phyloP scores from a whole-genome alignment of 306 rosid genomes.

The Parietaria judaica region DNA sequence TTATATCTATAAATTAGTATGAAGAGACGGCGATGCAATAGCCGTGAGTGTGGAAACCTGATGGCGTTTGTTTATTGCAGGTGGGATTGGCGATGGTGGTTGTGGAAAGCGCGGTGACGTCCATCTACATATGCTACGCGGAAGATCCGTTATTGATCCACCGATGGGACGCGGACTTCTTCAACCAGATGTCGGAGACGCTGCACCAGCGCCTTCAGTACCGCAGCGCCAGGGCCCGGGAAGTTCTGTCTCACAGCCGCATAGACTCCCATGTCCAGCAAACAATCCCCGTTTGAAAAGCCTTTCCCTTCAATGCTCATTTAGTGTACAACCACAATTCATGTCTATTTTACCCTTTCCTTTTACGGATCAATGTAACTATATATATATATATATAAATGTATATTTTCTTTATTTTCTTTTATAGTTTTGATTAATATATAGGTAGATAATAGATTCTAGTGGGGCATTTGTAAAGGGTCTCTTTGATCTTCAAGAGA shows the following conservation, averaged over 20 bases:
- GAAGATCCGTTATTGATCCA: slow-evolving; percentile 85
- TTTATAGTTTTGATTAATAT: too few relatives aligned
- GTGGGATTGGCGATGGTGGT: slow-evolving; percentile 94
- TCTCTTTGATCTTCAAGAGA: too few relatives aligned
- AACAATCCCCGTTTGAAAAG: slow-evolving; percentile 19
- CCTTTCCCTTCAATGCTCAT: neutral
- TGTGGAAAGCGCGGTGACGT: slow-evolving; percentile 96
- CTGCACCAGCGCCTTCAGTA: slow-evolving; percentile 89
- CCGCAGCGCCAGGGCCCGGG: slow-evolving; percentile 69
- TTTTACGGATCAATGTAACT: neutral
- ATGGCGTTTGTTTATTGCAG: slow-evolving; percentile 33
- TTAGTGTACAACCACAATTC: neutral
- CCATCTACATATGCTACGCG: slow-evolving; percentile 92
- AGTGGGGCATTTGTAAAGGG: too few relatives aligned
- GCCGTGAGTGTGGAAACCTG: too few relatives aligned
- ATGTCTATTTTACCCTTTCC: neutral
- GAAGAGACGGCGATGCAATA: too few relatives aligned
- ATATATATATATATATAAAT: too few relatives aligned
- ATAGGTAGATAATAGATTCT: too few relatives aligned
- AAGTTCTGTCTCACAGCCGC: slow-evolving; percentile 49
- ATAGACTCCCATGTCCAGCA: slow-evolving; percentile 34
- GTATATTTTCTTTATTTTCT: too few relatives aligned
- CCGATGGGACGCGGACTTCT: slow-evolving; percentile 92
- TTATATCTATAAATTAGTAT: too few relatives aligned
- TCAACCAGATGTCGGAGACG: slow-evolving; percentile 86